Base-by-base conservation (phyloP, 2,329 filamentous ascomycete species). In the Hypoxylon sp. region DNA sequence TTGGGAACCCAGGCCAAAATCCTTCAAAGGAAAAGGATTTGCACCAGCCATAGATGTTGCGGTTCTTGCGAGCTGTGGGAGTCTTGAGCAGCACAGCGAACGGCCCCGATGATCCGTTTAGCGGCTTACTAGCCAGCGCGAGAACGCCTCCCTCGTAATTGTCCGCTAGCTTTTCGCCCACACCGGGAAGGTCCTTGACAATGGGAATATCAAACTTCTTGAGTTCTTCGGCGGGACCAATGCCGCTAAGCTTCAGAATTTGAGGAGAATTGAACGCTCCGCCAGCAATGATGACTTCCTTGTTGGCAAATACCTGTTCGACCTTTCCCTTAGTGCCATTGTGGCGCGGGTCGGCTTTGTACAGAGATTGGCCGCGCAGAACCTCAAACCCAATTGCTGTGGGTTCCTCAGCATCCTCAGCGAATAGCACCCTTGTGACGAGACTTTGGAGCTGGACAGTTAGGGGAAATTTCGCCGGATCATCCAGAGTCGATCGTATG, bases 191-290 rank as follows among this genome's bases (percentile, higher is more conserved):
- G 43, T 84, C 79, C 3, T 79, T 78, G 1, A 87, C 64, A 0
- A 85, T 70, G 0, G 79, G 73, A 36, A 87, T 87, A 14, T 80
- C 74, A 56, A 83, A 79, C n/a, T 77, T 73, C 3, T 79, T 56
- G 1, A 88, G 78, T 19, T 83, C 80, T 0, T 76, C 74, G 0
- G 75, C 76, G 0, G 82, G 80, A 0, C 84, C 84, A 25, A 87
- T 78, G 7, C 85, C 85, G 50, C 82, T 85, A 0, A 86, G 79
- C 75, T 85, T 83, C 2, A 87, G 80, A 3, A 87, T 79, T 65
- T 86, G 83, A 0, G 85, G 85, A 2, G 82, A 81, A 73, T 85
- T 84, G 72, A 86, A 84, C 2, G 81, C 77, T 11, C 85, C 85
- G 1, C 82, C 83, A 0, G 82, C 80, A 10, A 87, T 64, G 43